Conservation (phyloP, 305 asterid species). For the Fraxinus velutina region DNA sequence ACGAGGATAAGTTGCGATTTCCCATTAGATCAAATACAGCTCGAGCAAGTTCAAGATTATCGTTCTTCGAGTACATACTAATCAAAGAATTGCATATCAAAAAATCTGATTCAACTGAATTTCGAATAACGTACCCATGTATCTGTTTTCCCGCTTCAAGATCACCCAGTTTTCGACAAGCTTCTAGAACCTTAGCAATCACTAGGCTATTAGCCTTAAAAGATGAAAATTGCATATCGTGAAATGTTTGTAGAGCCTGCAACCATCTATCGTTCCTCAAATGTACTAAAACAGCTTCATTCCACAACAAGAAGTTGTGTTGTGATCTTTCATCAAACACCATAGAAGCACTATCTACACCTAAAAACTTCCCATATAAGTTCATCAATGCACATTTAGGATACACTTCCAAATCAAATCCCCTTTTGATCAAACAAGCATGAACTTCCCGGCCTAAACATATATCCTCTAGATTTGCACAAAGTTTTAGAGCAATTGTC, state of each 20-base stretch:
- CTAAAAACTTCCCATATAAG: conserved; percentile 41
- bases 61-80: conserved; percentile 37
- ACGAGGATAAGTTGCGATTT: conserved; percentile 36
- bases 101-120: conserved; percentile 26
- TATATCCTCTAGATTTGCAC: conserved; percentile 25
- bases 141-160: conserved; percentile 38
- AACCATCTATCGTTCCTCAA: conserved; percentile 36
- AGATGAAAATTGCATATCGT: conserved; percentile 26
- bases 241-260: conserved; percentile 29
- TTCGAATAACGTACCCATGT: conserved; percentile 44
- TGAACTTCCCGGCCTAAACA: conserved; percentile 40
- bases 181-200: conserved; percentile 36
- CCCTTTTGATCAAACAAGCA: conserved; percentile 38
- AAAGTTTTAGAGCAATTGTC: conserved; percentile 31
- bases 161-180: conserved; percentile 37
- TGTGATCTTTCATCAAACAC: conserved; percentile 28
- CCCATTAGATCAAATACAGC: conserved; percentile 35
- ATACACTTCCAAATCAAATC: conserved; percentile 34
- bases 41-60: conserved; percentile 27
- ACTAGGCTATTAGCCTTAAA: conserved; percentile 30
- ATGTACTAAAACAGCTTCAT: conserved; percentile 38
- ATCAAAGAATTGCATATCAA: conserved; percentile 37
- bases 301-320: conserved; percentile 33
- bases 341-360: conserved; percentile 30
- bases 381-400: conserved; percentile 40